A percentile compares a stretch with the other conserved stretches of the same genome.
Evolutionary conservation across 2,329 filamentous ascomycete genomes (phyloP).

Genomic region (Ophiostoma sp.): DNA sequence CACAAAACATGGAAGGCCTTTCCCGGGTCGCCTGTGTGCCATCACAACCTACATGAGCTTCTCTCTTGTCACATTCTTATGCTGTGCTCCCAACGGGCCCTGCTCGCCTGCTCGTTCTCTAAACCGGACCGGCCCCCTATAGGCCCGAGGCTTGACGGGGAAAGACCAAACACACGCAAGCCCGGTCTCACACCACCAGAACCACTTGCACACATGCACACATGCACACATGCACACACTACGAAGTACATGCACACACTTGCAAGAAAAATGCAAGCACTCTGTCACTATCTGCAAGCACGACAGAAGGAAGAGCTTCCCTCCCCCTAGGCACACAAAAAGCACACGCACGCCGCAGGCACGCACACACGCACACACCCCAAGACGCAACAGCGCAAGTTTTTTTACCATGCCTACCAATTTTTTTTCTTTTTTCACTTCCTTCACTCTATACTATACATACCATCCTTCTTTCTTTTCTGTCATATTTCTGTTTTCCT

Average conservation of each 20-base stretch:
- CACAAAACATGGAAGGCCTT: neutral
- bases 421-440: neutral
- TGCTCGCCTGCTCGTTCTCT: neutral
- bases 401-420: neutral
- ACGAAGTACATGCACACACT: too few species aligned
- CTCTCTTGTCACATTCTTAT: neutral
- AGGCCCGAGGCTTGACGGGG: slow-evolving; percentile 10
- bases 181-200: neutral
- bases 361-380: neutral
- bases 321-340: slow-evolving; percentile 15
- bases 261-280: slow-evolving; percentile 14
- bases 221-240: neutral
- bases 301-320: neutral
- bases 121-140: slow-evolving; percentile 17
- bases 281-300: neutral
- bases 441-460: neutral
- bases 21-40: neutral
- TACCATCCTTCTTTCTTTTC: neutral
- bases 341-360: neutral
- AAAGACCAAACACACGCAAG: neutral
- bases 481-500: neutral
- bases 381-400: neutral
- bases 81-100: neutral
- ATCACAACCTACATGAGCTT: neutral
- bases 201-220: neutral